Conservation (phyloP, 1,284 basidiomycete species). For the Omphalotus olearius region DNA sequence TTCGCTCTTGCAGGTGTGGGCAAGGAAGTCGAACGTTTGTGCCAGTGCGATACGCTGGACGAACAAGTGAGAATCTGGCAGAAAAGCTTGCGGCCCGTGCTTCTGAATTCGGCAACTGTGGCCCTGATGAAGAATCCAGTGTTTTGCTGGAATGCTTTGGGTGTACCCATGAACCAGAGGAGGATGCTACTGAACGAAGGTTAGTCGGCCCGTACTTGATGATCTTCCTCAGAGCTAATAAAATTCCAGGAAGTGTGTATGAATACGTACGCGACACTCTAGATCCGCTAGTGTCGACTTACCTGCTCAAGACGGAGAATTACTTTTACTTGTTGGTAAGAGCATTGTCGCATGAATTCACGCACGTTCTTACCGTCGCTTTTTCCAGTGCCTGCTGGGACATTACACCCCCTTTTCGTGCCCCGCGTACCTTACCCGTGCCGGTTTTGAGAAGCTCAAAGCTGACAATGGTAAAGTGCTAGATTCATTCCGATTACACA, state of each 20-base stretch:
- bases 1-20: conserved; percentile 60
- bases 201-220: conserved; percentile 13
- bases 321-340: conserved; percentile 67
- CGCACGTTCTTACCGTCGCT: not conserved
- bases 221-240: not conserved
- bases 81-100: conserved; percentile 54
- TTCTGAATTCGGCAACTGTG: conserved; percentile 66
- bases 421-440: conserved; percentile 68
- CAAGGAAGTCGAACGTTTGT: conserved; percentile 54
- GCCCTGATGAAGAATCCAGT: conserved; percentile 57
- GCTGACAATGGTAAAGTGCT: conserved; percentile 44
- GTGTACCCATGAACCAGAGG: conserved; percentile 76
- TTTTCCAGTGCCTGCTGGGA: conserved; percentile 49
- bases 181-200: conserved; percentile 61
- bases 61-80: conserved; percentile 71
- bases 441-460: conserved; percentile 56
- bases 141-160: conserved; percentile 83
- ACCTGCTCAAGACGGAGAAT: conserved; percentile 50
- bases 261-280: conserved; percentile 62
- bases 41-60: conserved; percentile 48
- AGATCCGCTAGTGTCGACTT: conserved; percentile 56
- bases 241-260: conserved; percentile 36
- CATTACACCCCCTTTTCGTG: conserved; percentile 67
- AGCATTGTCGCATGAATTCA: conserved; percentile 1
- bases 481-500: conserved; percentile 73